Evolutionary conservation across 1,284 basidiomycete species (phyloP), one percentile per base, ranked within the genome.

Genomic region (Wolfiporia cocos): DNA sequence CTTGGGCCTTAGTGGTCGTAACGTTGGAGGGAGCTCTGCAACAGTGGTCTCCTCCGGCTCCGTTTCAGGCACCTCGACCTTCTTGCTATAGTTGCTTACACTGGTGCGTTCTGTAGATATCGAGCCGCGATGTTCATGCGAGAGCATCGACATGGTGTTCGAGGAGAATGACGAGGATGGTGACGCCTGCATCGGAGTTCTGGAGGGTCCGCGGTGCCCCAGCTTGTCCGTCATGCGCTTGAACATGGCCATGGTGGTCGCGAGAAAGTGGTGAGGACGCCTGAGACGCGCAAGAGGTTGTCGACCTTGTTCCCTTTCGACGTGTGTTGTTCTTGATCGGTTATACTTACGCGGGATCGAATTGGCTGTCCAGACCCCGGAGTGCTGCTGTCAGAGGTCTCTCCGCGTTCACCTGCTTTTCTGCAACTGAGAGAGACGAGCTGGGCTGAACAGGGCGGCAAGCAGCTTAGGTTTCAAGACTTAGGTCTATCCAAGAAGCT

Each of bases 81-180:
- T 62, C 44, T 64, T 66, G 56, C 70, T 73, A 58, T 64, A 68
- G 29, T 69, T 70, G 39, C 78, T 81, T 23, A 69, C 49, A 1
- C 78, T 80, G 0, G 80, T 82, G 34, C 76, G 63, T 42, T 74
- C 65, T 1, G 80, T 82, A 1, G 81, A 84, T 57, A 83, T 72
- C 2, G 80, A 84, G 5, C 70, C 76, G 42, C 77, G 67, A 49
- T 78, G 70, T 43, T 61, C 65, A 32, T 59, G 51, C 14, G 58
- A 55, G 45, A 50, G 46, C 6, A 44, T 49, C 2, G 49, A 51
- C 34, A 39, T 36, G 31, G 42, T 47, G 15, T 37, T 49, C 7
- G 39, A 53, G 28, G 54, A 48, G 31, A 46, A 35, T 2, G 52
- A 50, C 10, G 58, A 54, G 20, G 50, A 48, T 12, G 50, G 44